phyloP scores from a whole-genome alignment of 78 protist species.

The Emiliania huxleyi region DNA sequence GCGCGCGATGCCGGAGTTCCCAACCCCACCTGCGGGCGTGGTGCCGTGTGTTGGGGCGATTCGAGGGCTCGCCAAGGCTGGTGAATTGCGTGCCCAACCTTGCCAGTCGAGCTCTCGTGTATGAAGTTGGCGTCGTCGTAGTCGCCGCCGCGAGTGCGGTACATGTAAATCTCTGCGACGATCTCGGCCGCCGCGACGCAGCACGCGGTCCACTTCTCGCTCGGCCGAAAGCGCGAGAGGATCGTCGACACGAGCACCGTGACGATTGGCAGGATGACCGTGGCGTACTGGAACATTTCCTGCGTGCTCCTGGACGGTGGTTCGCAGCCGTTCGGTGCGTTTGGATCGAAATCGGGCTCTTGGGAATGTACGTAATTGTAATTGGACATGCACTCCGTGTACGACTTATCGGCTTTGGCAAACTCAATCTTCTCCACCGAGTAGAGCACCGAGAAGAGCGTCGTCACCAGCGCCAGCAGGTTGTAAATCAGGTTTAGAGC shows the following conservation, averaged over 20 bases:
- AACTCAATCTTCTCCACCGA: not conserved
- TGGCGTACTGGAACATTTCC: not conserved
- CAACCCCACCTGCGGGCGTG: too few species aligned
- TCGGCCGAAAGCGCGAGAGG: not conserved
- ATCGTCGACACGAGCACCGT: not conserved
- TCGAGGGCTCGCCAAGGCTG: too few species aligned
- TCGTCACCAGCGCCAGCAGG: not conserved
- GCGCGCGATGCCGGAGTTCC: not conserved
- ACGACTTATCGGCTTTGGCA: not conserved
- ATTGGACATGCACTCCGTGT: too few species aligned
- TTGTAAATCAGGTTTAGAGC: not conserved
- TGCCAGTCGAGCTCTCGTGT: not conserved
- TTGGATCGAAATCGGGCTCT: too few species aligned
- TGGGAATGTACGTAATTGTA: too few species aligned
- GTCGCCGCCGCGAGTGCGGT: not conserved
- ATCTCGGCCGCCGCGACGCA: not conserved
- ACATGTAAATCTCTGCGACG: not conserved
- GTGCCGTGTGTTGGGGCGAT: too few species aligned
- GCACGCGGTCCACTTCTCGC: not conserved
- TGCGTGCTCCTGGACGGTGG: too few species aligned
- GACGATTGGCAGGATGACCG: not conserved
- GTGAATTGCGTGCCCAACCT: not conserved
- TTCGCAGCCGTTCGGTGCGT: too few species aligned
- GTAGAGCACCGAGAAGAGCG: not conserved
- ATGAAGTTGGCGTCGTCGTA: not conserved